Evolutionary conservation across 2,329 filamentous ascomycete genomes (phyloP).

Genomic region (Colletotrichum sp.): DNA sequence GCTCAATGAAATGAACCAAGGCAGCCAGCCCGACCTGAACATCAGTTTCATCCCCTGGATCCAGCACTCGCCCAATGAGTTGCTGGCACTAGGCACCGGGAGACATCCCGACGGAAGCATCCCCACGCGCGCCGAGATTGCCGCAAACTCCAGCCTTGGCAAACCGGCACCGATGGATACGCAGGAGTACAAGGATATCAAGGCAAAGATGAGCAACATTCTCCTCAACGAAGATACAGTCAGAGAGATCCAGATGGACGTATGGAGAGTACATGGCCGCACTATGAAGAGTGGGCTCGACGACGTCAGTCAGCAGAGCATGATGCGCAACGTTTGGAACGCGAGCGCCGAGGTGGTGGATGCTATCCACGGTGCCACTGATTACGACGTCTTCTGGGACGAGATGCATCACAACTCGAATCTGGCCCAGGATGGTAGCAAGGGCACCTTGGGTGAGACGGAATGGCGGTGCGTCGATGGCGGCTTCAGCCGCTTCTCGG

Average conservation of each 20-base stretch:
- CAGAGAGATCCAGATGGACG: constrained; percentile 43
- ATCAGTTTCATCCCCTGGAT: constrained; percentile 70
- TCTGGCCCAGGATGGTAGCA: constrained; percentile 32
- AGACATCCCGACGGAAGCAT: constrained; percentile 57
- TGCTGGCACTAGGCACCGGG: constrained; percentile 51
- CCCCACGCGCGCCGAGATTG: constrained; percentile 54
- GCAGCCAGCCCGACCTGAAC: constrained; percentile 45
- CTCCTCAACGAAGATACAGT: background rate
- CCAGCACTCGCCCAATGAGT: constrained; percentile 56
- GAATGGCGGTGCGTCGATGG: constrained; percentile 25
- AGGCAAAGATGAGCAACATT: constrained; percentile 30
- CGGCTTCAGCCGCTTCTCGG: constrained; percentile 58
- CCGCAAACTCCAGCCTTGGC: constrained; percentile 46
- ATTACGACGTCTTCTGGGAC: constrained; percentile 39
- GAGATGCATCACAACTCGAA: constrained; percentile 38
- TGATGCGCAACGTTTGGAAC: constrained; percentile 48
- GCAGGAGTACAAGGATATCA: constrained; percentile 25
- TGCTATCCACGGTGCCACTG: constrained; percentile 37
- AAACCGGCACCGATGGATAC: constrained; percentile 31
- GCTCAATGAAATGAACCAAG: constrained; percentile 59
- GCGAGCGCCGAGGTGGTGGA: constrained; percentile 54
- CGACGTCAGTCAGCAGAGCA: constrained; percentile 53
- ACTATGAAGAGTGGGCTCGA: constrained; percentile 56
- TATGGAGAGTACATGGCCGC: constrained; percentile 46
- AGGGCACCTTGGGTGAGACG: constrained; percentile 27